Conservation (phyloP, 129 eudicot genomes). For the Helianthus annuus region DNA sequence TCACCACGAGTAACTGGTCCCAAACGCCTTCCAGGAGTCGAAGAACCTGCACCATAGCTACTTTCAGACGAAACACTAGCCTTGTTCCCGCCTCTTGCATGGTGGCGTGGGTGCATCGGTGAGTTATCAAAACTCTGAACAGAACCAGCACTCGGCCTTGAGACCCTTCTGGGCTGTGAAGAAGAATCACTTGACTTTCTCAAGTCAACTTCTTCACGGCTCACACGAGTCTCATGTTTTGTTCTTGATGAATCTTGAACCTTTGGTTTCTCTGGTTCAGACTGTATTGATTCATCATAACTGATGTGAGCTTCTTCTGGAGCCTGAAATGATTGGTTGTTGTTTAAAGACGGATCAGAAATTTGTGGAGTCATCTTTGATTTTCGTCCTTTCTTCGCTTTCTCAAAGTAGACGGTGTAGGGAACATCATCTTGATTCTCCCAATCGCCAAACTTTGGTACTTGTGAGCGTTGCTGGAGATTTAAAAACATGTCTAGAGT, state of each 20-base stretch:
- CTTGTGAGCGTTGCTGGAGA: constrained; percentile 48
- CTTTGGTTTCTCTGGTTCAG: constrained; percentile 37
- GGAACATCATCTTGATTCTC: constrained; percentile 52
- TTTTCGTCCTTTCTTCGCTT: constrained; percentile 44
- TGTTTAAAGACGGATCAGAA: constrained; percentile 29
- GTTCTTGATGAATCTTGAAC: constrained; percentile 27
- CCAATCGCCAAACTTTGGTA: constrained; percentile 62
- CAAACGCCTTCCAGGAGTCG: constrained; percentile 79
- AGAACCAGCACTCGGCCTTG: constrained; percentile 51
- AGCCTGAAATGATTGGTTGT: constrained; percentile 11
- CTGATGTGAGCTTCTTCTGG: constrained; percentile 26
- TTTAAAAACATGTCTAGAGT: constrained; percentile 10
- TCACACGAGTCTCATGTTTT: constrained; percentile 30
- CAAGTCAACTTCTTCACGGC: constrained; percentile 37
- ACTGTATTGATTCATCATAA: constrained; percentile 9
- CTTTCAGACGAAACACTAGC: constrained; percentile 55
- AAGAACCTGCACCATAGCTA: constrained; percentile 59
- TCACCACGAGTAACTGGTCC: constrained; percentile 70
- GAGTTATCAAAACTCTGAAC: constrained; percentile 69
- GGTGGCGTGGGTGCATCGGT: constrained; percentile 60
- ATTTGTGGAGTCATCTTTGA: constrained; percentile 36
- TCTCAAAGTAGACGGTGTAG: constrained; percentile 53
- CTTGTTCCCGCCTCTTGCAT: constrained; percentile 47
- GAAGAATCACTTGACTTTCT: constrained; percentile 37
- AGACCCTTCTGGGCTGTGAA: constrained; percentile 44